Evolutionary conservation across 2,329 filamentous ascomycete species (phyloP), one percentile per base, ranked within the genome.

Genomic region (Blastomyces silverae): DNA sequence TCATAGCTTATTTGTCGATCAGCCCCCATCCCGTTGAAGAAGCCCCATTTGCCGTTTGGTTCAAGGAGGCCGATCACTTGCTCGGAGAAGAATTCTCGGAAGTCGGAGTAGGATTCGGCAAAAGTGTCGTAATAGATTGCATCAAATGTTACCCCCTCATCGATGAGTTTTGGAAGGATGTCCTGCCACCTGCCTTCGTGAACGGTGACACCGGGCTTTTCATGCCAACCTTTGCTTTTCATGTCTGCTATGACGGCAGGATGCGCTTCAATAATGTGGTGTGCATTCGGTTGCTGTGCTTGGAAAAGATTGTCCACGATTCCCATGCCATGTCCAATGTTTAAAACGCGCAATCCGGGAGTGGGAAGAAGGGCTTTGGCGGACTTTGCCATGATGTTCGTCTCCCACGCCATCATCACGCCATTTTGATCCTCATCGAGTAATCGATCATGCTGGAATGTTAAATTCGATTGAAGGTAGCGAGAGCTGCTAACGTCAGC

Each of bases 41-140:
- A 87, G 42, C 85, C 83, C 75, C 86, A 87, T 58, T 77, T 80
- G 0, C 83, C 83, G 22, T 78, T 78, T 60, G 77, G 74, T 64
- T 80, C 78, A 57, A 99, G 79, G 63, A 97, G 77, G 0, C 86
- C 88, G 42, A 94, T 90, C 13, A 97, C 87, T 70, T 89, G 87
- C 75, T 97, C 94, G 2, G 85, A 88, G 75, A 97, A 96, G 79
- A 97, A 97, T 66, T 87, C 82, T 58, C 89, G 88, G 37, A 97
- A 85, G 74, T 93, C 90, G 1, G 82, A 81, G 77, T 97, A 99
- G 68, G 94, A 90, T 78, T 99, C 94, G 7, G 92, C 94, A 76
- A 97, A 97, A 0, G 94, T 99, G 74, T 99, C 94, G 73, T 97
- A 97, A 80, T 97, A 99, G 70, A 99, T 91, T 37, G 89, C 90